Conservation (phyloP, 305 asterid genomes). For the Fraxinus sp. region DNA sequence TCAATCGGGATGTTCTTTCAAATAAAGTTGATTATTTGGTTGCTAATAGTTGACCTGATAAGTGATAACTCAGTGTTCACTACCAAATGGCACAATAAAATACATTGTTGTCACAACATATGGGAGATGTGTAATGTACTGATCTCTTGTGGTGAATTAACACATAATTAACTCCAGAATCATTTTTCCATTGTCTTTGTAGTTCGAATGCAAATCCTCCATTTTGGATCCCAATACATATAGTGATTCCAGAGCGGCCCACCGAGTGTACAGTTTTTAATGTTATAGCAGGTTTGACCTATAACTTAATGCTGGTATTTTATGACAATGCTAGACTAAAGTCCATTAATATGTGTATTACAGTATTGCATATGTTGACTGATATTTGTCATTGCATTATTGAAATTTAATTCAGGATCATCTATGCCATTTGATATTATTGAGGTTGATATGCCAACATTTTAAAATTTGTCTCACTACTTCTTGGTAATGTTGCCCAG, state of each 20-base stretch:
- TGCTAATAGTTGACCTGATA: conserved; percentile 16
- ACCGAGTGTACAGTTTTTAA: conserved; percentile 92
- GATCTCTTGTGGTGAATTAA: conserved; percentile 1
- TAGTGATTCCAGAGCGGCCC: conserved; percentile 97
- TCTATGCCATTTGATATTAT: not conserved
- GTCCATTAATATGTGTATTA: conserved; percentile 11
- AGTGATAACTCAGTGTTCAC: not conserved
- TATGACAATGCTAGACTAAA: conserved; percentile 10
- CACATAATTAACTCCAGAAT: conserved; percentile 14
- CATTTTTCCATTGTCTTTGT: conserved; percentile 33
- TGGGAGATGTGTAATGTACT: conserved; percentile 15
- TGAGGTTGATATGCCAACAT: conserved; percentile 5
- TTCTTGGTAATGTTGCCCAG: conserved; percentile 9
- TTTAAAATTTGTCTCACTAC: conserved; percentile 13
- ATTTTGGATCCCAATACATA: conserved; percentile 97
- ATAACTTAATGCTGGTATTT: conserved; percentile 22
- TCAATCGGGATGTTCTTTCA: not conserved
- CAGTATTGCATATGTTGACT: conserved; percentile 3
- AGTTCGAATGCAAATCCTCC: conserved; percentile 93
- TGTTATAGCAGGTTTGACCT: conserved; percentile 86
- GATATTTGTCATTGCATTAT: conserved; percentile 1
- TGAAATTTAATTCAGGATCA: conserved; percentile 10
- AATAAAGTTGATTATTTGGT: not conserved
- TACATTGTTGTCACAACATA: not conserved
- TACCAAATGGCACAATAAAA: conserved; percentile 4